These are phyloP conservation scores for Lactarius vividus DNA, from an alignment of 768 basidiomycete species.

Conservation along the genomic window DNA sequence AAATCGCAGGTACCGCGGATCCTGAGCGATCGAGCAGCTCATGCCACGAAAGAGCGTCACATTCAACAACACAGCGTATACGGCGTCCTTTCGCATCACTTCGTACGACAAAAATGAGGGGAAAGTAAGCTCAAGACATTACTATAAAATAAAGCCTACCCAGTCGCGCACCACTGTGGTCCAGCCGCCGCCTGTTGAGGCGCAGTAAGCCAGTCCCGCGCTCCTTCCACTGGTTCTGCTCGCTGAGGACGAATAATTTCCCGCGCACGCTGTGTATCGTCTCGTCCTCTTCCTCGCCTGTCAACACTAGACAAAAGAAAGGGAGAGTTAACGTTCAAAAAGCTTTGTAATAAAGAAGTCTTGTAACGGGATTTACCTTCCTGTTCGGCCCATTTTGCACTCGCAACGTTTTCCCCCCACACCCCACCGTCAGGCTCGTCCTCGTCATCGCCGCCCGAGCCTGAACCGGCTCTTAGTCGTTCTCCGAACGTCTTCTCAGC, in stretches of 20 bases:
- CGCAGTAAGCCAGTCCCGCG: constrained; percentile 69
- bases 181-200: constrained; percentile 61
- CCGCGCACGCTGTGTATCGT: constrained; percentile 74
- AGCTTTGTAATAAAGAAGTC: background rate
- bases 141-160: constrained; percentile 39
- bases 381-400: constrained; percentile 60
- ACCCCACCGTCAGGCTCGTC: constrained; percentile 36
- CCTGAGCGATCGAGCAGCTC: constrained; percentile 68
- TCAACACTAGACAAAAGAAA: constrained; percentile 48
- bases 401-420: constrained; percentile 47
- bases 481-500: constrained; percentile 51
- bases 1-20: constrained; percentile 76
- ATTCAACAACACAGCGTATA: constrained; percentile 70
- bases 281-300: constrained; percentile 82
- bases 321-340: background rate
- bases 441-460: constrained; percentile 52
- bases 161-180: constrained; percentile 67
- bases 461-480: constrained; percentile 52
- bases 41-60: constrained; percentile 76
- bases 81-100: constrained; percentile 89
- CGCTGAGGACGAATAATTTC: constrained; percentile 63
- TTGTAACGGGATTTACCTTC: constrained; percentile 47
- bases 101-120: background rate
- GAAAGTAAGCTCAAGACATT: background rate
- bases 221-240: constrained; percentile 69